phyloP scores from a whole-genome alignment of 768 basidiomycete species.

The Cystofilobasidium capitatum region DNA sequence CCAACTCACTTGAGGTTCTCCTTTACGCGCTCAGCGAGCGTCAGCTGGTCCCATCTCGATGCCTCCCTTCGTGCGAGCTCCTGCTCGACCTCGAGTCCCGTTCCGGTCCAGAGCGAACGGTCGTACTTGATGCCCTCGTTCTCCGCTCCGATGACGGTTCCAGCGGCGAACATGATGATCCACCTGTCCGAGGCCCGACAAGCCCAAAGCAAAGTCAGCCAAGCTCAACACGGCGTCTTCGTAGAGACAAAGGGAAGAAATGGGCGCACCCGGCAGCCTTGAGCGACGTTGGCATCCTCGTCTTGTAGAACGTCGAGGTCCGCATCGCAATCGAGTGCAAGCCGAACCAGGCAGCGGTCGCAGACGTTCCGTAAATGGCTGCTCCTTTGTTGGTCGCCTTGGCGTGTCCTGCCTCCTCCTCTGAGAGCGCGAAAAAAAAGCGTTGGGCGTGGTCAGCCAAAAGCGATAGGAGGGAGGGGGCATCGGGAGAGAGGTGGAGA shows the following conservation, averaged over 20 bases:
- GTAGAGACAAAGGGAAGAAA: background rate
- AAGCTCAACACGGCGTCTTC: background rate
- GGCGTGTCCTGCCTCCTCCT: slow-evolving; percentile 2
- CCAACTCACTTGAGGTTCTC: slow-evolving; percentile 9
- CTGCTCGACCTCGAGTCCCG: background rate
- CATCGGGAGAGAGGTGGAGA: too few relatives aligned
- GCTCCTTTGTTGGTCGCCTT: background rate
- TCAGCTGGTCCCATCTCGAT: background rate
- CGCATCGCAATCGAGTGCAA: slow-evolving; percentile 1
- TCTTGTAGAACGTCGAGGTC: background rate
- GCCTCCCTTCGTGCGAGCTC: background rate
- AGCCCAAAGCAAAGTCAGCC: background rate
- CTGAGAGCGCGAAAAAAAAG: background rate
- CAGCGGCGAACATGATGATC: slow-evolving; percentile 14
- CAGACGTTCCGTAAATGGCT: background rate
- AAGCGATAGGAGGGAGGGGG: background rate
- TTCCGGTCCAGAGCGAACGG: slow-evolving; percentile 13
- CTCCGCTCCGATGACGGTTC: slow-evolving; percentile 16
- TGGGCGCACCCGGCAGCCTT: background rate
- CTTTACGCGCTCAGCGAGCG: background rate
- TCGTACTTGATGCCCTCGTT: slow-evolving; percentile 11
- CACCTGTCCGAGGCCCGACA: background rate
- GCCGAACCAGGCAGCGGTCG: slow-evolving; percentile 1
- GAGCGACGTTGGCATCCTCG: background rate
- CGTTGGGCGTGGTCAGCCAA: background rate